Base-by-base conservation (phyloP, 164 flowering plant genomes). In the Vitis rotundifolia region DNA sequence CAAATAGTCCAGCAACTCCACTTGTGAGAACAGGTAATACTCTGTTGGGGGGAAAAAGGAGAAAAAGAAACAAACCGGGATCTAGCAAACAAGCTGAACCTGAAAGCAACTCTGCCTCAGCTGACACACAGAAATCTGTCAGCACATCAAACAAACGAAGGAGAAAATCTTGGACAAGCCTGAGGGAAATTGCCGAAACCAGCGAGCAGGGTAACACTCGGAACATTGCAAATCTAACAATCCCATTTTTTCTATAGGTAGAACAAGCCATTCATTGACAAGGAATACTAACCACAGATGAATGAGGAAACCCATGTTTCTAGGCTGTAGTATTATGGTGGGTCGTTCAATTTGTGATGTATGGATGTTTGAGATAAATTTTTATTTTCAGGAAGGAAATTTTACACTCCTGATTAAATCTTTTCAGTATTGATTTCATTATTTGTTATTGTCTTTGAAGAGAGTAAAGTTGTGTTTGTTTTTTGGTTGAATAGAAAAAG, bases 141-240 rank as follows among this genome's bases (percentile, higher is more conserved):
- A 59, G 61, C 49, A 19, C 61, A 5, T 75, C 85, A 37, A 77
- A 70, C 62, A 88, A 81, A 68, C 75, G 81, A 63, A 84, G 68
- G 75, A 85, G 82, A 77, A 88, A 81, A 78, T 62, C 85, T 11
- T 84, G 88, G 91, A 83, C 86, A 2, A 92, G 82, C 64, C 70
- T 85, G 70, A 88, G 82, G 80, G 88, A 90, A 66, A 84, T 87
- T 54, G 90, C 85, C 10, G 84, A 83, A 68, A 77, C 71, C 14
- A 68, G 66, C 28, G 76, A 81, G 66, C 76, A 63, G 0, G 61
- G 66, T n/a, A 73, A 31, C 22, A 64, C 16, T 37, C 68, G 59
- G 59, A 78, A 69, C 28, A 50, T 82, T 10, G 0, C 70, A 31
- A 80, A 73, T 54, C 66, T 87, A 61, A 60, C 79, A 14, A 75